Base-by-base conservation (phyloP, 106 monocot genomes). In the Dendrobium huoshanense region DNA sequence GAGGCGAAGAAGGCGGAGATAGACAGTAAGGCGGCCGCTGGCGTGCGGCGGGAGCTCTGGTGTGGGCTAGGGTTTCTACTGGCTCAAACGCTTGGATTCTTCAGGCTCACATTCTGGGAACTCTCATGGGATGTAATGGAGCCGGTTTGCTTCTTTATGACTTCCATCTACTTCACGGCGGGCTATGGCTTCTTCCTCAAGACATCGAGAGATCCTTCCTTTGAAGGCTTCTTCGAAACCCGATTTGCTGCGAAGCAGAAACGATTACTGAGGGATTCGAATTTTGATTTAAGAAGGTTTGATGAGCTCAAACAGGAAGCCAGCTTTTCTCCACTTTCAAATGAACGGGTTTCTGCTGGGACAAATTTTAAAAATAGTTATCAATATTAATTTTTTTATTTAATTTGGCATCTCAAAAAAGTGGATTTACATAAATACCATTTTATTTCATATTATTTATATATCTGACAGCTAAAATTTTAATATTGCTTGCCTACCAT, bases 41-140 rank as follows among this genome's bases (percentile, higher is more conserved):
- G 47, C 13, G 77, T 77, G 13, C 47, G 54, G 77, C 47, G 51
- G 77, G 77, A 77, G 51, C 77, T 77, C 49, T 54, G 77, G 77
- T 77, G 51, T 22, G 77, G 77, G 5, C 77, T 77, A 11, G 77
- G 77, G 25, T 77, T 77, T 25, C n/a, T 77, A 29, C 5, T 77
- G 7, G 27, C 19, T 11, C 77, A 77, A 22, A 77, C 77, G 5
- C 47, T 77, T 49, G 77, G 51, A 25, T 77, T 77, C 77, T 47
- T 77, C 44, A 7, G 77, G 27, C 77, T 77, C 9, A 77, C 77
- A 20, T 77, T 77, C 77, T 77, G 77, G 77, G 77, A 77, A 22
- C 77, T 77, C 47, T 77, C 77, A 1, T 77, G 77, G 77, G 77
- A 77, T 27, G 77, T 77, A 17, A 77, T 77, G 77, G 77, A 77